Evolutionary conservation across 495 filamentous ascomycete genomes (phyloP).

Genomic region (Xylaria grammica): DNA sequence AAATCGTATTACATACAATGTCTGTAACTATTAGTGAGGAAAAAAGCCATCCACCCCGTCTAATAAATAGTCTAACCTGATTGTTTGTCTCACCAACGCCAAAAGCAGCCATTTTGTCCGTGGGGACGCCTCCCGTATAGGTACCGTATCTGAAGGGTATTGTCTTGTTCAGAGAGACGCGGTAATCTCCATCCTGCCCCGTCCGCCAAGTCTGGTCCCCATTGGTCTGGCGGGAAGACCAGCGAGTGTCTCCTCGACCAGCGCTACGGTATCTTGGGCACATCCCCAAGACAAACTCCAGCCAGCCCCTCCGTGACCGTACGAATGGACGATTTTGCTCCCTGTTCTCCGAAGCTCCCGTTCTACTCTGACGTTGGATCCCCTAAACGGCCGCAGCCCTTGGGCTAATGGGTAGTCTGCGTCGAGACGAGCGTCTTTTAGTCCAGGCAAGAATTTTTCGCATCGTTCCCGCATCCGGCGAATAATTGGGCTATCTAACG

Average conservation of each 20-base stretch:
- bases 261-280: slow-evolving; percentile 42
- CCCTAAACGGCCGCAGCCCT: slow-evolving; percentile 49
- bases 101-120: not conserved
- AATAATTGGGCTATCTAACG: slow-evolving; percentile 47
- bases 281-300: slow-evolving; percentile 55
- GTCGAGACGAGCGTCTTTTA: slow-evolving; percentile 52
- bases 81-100: slow-evolving; percentile 2
- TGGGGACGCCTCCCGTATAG: slow-evolving; percentile 2
- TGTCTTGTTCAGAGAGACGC: slow-evolving; percentile 15
- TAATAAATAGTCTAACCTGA: too few relatives aligned
- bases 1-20: too few relatives aligned
- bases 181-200: slow-evolving; percentile 28
- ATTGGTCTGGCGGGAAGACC: slow-evolving; percentile 36
- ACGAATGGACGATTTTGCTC: slow-evolving; percentile 51
- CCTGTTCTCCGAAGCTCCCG: slow-evolving; percentile 43
- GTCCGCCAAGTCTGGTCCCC: slow-evolving; percentile 29
- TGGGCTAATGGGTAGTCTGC: slow-evolving; percentile 53
- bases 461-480: slow-evolving; percentile 51
- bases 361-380: slow-evolving; percentile 51
- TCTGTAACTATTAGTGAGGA: too few relatives aligned
- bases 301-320: slow-evolving; percentile 56
- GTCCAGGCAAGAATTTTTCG: slow-evolving; percentile 48
- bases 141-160: not conserved
- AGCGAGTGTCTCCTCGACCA: slow-evolving; percentile 43
- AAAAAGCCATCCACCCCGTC: too few relatives aligned